Conservation (phyloP, 2,329 filamentous ascomycete species). For the Orbilia ellipsospora region DNA sequence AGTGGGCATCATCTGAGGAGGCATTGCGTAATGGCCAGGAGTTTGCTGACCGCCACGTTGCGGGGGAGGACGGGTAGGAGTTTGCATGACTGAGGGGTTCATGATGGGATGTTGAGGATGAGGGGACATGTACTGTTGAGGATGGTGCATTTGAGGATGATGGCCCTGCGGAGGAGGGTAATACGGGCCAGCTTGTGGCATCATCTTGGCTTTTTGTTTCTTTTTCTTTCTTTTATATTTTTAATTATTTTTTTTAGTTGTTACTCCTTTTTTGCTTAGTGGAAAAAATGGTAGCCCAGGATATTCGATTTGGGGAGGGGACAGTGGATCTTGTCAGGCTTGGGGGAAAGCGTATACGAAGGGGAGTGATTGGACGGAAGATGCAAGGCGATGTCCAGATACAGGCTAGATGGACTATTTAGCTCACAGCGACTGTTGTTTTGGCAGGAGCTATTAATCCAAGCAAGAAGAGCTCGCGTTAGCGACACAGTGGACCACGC, state of each 20-base stretch:
- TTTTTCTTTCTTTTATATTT: not conserved
- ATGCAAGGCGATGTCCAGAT: slow-evolving; percentile 48
- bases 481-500: too few relatives aligned
- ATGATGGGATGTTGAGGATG: slow-evolving; percentile 32
- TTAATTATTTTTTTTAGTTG: not conserved
- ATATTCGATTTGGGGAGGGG: not conserved
- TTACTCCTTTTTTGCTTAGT: not conserved
- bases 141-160: slow-evolving; percentile 29
- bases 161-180: slow-evolving; percentile 15
- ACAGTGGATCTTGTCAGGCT: slow-evolving; percentile 54
- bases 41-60: slow-evolving; percentile 37
- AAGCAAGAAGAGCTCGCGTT: slow-evolving; percentile 14
- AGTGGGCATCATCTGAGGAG: slow-evolving; percentile 42
- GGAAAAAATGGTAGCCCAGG: slow-evolving; percentile 32
- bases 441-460: slow-evolving; percentile 39
- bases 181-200: slow-evolving; percentile 39
- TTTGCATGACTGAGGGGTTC: slow-evolving; percentile 48
- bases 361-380: slow-evolving; percentile 44
- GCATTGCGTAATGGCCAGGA: slow-evolving; percentile 42
- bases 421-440: slow-evolving; percentile 25
- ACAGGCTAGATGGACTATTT: slow-evolving; percentile 20
- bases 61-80: slow-evolving; percentile 30
- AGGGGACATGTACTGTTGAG: slow-evolving; percentile 49
- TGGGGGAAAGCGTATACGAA: slow-evolving; percentile 23
- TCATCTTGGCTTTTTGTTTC: slow-evolving; percentile 25